A percentile compares a stretch with the other conserved stretches of the same genome.
Conservation (phyloP, 495 filamentous ascomycete genomes). For the Filosporella fistucella region DNA sequence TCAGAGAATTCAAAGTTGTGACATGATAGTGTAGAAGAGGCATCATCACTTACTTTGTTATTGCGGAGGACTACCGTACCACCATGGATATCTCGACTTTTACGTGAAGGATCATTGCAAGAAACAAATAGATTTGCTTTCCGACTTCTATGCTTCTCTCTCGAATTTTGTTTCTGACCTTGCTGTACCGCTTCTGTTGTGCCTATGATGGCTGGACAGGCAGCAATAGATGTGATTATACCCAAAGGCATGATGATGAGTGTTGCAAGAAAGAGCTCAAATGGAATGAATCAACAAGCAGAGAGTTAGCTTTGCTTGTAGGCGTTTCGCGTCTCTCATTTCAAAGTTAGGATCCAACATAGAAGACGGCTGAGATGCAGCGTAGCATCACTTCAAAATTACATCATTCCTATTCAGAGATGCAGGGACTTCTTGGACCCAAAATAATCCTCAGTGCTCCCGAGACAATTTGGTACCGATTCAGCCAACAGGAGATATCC, state of each 20-base stretch:
- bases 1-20: neutral
- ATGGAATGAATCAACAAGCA: too few species aligned
- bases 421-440: too few species aligned
- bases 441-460: too few species aligned
- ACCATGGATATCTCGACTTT: conserved; percentile 35
- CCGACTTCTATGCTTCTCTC: conserved; percentile 42
- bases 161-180: conserved; percentile 38
- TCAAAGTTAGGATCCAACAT: too few species aligned
- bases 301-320: too few species aligned
- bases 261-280: too few species aligned
- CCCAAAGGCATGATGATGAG: conserved; percentile 13
- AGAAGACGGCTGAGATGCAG: too few species aligned
- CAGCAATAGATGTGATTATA: conserved; percentile 40
- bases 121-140: conserved; percentile 44
- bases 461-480: too few species aligned
- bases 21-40: neutral
- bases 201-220: conserved; percentile 45
- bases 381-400: too few species aligned
- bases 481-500: too few species aligned
- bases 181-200: conserved; percentile 45
- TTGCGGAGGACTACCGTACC: conserved; percentile 40
- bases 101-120: conserved; percentile 36
- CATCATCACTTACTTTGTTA: conserved; percentile 28
- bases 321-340: too few species aligned
- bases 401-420: too few species aligned